phyloP scores from a whole-genome alignment of 495 filamentous ascomycete species.

The Schizothecium vesticola region DNA sequence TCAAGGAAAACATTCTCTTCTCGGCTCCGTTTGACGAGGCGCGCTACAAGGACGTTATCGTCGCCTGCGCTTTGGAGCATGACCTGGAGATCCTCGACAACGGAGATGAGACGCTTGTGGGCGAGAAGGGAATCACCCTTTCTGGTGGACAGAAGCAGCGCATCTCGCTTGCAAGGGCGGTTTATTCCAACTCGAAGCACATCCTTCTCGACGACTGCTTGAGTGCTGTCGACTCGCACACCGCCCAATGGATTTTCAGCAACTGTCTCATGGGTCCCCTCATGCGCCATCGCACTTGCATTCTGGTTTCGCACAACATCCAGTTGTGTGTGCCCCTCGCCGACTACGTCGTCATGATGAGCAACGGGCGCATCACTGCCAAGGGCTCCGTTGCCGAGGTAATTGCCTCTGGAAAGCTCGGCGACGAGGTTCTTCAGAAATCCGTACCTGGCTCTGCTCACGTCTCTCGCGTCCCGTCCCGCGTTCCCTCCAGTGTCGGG shows the following conservation, averaged over 20 bases:
- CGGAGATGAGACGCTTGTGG: slow-evolving; percentile 90
- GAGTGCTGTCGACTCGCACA: slow-evolving; percentile 98
- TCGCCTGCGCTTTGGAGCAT: slow-evolving; percentile 87
- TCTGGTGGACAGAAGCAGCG: slow-evolving; percentile 98
- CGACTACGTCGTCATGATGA: slow-evolving; percentile 74
- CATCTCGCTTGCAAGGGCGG: slow-evolving; percentile 86
- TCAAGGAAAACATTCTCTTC: slow-evolving; percentile 95
- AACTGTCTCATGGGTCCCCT: slow-evolving; percentile 85
- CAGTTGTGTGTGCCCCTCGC: slow-evolving; percentile 74
- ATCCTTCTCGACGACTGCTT: slow-evolving; percentile 92
- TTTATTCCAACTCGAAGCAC: slow-evolving; percentile 89
- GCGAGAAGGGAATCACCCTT: slow-evolving; percentile 94
- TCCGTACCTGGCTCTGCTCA: slow-evolving; percentile 61
- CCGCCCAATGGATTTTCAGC: slow-evolving; percentile 96
- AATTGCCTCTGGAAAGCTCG: slow-evolving; percentile 76
- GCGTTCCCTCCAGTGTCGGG: slow-evolving; percentile 63
- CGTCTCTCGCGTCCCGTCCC: slow-evolving; percentile 64
- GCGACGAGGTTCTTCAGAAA: slow-evolving; percentile 64
- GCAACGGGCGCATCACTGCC: slow-evolving; percentile 73
- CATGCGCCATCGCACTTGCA: slow-evolving; percentile 85
- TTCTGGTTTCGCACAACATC: slow-evolving; percentile 95
- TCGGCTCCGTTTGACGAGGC: slow-evolving; percentile 75
- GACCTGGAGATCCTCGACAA: slow-evolving; percentile 89
- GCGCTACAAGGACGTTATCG: slow-evolving; percentile 81
- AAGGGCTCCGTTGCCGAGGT: slow-evolving; percentile 75